Evolutionary conservation across 768 basidiomycete genomes (phyloP), one percentile per base, ranked within the genome.

Genomic region (Tricholomella constricta): DNA sequence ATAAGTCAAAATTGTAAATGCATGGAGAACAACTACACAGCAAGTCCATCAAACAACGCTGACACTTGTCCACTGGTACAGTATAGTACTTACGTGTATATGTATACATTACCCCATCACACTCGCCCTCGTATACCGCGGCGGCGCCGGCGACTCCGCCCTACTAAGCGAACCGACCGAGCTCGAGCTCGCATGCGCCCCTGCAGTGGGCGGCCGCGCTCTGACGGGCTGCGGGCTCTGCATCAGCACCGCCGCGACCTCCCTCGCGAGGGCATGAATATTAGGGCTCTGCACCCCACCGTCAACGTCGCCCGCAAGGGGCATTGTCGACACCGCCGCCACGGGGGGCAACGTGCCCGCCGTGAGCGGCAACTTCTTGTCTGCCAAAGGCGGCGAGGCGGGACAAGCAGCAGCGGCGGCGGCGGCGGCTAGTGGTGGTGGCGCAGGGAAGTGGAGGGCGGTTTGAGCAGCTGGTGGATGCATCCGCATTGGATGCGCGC

Each of bases 191-290:
- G 43, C 32, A 29, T 12, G 6, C 29, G n/a, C 44, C 26, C 6
- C 25, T 8, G 15, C 32, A 29, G 31, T 29, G 23, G 43, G 1
- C n/a, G 23, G 10, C 9, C 8, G 42, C 42, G 42, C 22, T 5
- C 48, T 36, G 27, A 17, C 23, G 5, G 42, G 51, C n/a, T 55
- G 62, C 0, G 60, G 57, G 6, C 48, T 57, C 35, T 64, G 63
- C 58, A 65, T 55, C 11, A 70, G 56, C 32, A 68, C 59, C 11
- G 42, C 56, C 17, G 65, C 66, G 8, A 70, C 67, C 56, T 69
- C 64, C 49, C 63, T 62, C 29, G 69, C 69, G 10, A 70, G 61
- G n/a, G 60, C 46, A 20, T 62, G 58, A 11, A 70, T 63, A 50
- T 69, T 55, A 15, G 52, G 42, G 5, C 14, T 34, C 36, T 17